These are phyloP conservation scores for Colletotrichum tropicale DNA, from an alignment of 2,329 filamentous ascomycete genomes.

Conservation along the genomic window DNA sequence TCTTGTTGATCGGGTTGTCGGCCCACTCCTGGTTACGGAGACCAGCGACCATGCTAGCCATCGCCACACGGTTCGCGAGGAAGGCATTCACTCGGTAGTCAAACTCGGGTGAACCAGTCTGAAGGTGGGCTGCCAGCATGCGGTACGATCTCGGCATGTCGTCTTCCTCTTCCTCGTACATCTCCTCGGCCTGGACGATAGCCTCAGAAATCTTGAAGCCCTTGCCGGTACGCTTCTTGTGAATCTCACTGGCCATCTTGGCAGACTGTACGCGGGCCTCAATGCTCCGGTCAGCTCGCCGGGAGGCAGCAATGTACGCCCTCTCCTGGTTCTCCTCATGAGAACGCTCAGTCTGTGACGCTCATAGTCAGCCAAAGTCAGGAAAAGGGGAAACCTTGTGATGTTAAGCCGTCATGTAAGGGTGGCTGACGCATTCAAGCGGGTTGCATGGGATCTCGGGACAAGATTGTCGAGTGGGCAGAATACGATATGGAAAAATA, in stretches of 20 bases:
- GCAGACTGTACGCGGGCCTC: constrained; percentile 91
- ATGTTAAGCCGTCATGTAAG: not conserved
- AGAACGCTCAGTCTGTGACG: constrained; percentile 69
- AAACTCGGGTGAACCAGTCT: constrained; percentile 64
- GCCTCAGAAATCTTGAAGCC: constrained; percentile 82
- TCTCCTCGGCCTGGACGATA: constrained; percentile 81
- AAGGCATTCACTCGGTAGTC: constrained; percentile 63
- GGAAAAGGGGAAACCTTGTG: not conserved
- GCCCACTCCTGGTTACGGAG: constrained; percentile 40
- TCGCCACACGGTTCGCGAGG: constrained; percentile 44
- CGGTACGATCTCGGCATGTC: constrained; percentile 73
- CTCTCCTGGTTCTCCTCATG: constrained; percentile 85
- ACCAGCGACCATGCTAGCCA: constrained; percentile 43
- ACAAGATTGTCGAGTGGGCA: not conserved
- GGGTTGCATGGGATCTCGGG: not conserved
- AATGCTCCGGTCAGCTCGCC: constrained; percentile 83
- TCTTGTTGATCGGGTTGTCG: constrained; percentile 50
- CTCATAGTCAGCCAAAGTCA: not conserved
- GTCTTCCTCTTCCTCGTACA: constrained; percentile 96
- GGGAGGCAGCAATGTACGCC: constrained; percentile 90
- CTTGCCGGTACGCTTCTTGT: constrained; percentile 85
- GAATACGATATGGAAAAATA: not conserved
- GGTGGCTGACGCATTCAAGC: not conserved
- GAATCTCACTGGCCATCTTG: constrained; percentile 85
- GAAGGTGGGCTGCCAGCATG: constrained; percentile 65